A percentile compares a stretch with the other conserved stretches of the same genome.
Conservation (phyloP, 805 yeast species). For the Pichia exigua region DNA sequence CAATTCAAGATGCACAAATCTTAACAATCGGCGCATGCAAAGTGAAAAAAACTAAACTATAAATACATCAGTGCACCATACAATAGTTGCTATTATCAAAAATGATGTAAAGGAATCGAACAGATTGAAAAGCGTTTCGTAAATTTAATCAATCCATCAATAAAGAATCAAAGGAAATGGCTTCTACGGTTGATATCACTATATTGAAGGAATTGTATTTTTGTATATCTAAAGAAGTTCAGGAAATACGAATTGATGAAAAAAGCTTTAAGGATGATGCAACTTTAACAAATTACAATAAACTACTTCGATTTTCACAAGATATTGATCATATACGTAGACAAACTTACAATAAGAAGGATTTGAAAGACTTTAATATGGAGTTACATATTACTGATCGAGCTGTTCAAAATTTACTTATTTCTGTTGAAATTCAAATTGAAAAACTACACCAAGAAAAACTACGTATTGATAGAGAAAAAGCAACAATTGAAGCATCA, state of each 20-base stretch:
- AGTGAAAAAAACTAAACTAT: too few relatives aligned
- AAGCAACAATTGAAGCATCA: neutral
- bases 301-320: slow-evolving; percentile 7
- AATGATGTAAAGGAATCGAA: too few relatives aligned
- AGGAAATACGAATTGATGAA: neutral
- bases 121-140: neutral
- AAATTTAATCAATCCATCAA: too few relatives aligned
- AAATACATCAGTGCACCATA: neutral
- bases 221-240: neutral
- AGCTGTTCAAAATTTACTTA: slow-evolving; percentile 10
- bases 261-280: neutral
- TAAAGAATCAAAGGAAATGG: neutral
- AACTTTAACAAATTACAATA: neutral
- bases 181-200: too few relatives aligned
- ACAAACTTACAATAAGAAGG: slow-evolving; percentile 4
- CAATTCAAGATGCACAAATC: neutral
- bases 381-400: slow-evolving; percentile 12
- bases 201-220: neutral
- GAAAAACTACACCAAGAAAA: neutral
- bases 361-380: neutral
- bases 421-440: slow-evolving; percentile 15
- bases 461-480: neutral
- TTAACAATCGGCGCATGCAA: too few relatives aligned
- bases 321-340: slow-evolving; percentile 15
- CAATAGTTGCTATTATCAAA: too few relatives aligned